Conservation (phyloP, 2,329 filamentous ascomycete genomes). For the Bipolaris gigantea region DNA sequence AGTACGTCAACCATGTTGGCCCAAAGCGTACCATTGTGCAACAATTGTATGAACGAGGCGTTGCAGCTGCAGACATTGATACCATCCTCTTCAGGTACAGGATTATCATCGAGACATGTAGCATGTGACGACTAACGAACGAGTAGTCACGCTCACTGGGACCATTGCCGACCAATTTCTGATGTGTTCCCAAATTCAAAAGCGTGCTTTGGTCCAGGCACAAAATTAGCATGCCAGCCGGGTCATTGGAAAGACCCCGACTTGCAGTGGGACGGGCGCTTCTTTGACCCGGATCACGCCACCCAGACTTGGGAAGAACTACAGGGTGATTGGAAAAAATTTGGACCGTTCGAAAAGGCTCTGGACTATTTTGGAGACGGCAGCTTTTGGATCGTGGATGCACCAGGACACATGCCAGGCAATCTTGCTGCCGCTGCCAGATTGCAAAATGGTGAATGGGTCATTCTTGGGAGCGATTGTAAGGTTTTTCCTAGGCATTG, state of each 20-base stretch:
- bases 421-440: slow-evolving; percentile 44
- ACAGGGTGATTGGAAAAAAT: slow-evolving; percentile 32
- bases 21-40: slow-evolving; percentile 32
- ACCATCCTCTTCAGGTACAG: slow-evolving; percentile 37
- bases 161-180: slow-evolving; percentile 37
- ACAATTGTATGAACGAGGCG: slow-evolving; percentile 30
- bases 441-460: slow-evolving; percentile 31
- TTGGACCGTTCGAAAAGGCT: slow-evolving; percentile 43
- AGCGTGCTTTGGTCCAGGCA: slow-evolving; percentile 37
- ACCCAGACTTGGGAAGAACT: slow-evolving; percentile 37
- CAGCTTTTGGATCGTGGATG: slow-evolving; percentile 45
- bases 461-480: slow-evolving; percentile 40
- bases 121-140: neutral
- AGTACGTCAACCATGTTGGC: slow-evolving; percentile 30
- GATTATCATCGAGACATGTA: neutral
- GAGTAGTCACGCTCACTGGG: slow-evolving; percentile 39
- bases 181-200: slow-evolving; percentile 35
- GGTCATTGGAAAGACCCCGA: slow-evolving; percentile 32
- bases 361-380: slow-evolving; percentile 46
- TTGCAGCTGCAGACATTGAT: slow-evolving; percentile 25
- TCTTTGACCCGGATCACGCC: slow-evolving; percentile 34
- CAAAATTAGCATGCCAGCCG: slow-evolving; percentile 32
- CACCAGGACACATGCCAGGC: slow-evolving; percentile 44
- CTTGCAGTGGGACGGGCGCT: slow-evolving; percentile 40
- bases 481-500: neutral